phyloP scores from a whole-genome alignment of 2,329 filamentous ascomycete genomes.

The Sphaerulina populicola region DNA sequence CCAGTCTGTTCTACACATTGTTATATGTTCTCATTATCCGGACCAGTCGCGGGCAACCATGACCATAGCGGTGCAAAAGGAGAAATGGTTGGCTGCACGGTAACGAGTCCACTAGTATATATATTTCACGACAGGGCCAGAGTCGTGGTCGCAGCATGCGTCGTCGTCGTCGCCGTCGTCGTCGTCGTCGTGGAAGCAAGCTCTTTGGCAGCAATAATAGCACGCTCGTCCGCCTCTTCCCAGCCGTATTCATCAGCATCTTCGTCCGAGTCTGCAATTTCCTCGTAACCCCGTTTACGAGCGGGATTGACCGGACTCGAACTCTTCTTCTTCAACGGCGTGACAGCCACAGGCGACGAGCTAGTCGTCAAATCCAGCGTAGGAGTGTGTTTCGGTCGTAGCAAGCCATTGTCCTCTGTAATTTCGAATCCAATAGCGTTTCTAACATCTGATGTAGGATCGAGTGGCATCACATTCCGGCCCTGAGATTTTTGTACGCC shows the following conservation, averaged over 20 bases:
- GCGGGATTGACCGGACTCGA: conserved; percentile 8
- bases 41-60: too few species aligned
- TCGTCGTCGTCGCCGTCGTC: too few species aligned
- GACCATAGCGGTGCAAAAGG: too few species aligned
- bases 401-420: conserved; percentile 39
- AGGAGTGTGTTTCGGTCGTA: conserved; percentile 24
- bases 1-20: too few species aligned
- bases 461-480: conserved; percentile 27
- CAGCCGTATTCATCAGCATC: conserved; percentile 62
- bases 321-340: not conserved
- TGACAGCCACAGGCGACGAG: not conserved
- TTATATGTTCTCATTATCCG: too few species aligned
- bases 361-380: conserved; percentile 16
- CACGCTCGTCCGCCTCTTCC: conserved; percentile 58
- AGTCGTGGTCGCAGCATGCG: too few species aligned
- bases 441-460: conserved; percentile 36
- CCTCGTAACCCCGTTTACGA: conserved; percentile 50
- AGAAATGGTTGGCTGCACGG: too few species aligned
- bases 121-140: too few species aligned
- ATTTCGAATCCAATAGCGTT: conserved; percentile 45
- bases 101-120: too few species aligned
- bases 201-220: conserved; percentile 5
- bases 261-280: conserved; percentile 56
- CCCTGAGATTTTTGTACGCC: conserved; percentile 41
- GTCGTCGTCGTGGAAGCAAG: not conserved